Evolutionary conservation across 2,329 filamentous ascomycete species (phyloP).

Genomic region (Exophiala sp.): DNA sequence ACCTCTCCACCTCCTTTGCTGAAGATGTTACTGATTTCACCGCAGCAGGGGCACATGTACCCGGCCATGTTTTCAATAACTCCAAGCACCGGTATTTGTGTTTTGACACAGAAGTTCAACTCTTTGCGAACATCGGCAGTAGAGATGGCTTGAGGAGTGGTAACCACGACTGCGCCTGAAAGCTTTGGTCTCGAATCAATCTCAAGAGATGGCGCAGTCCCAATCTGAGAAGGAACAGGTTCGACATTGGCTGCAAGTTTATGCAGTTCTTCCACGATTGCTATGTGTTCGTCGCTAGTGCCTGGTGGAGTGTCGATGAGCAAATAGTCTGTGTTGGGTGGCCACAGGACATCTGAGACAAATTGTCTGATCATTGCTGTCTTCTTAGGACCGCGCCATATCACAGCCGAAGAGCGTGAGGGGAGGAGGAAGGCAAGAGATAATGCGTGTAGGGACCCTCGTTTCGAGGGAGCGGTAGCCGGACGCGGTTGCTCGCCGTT

Average conservation of each 20-base stretch:
- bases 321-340: constrained; percentile 73
- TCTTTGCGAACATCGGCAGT: constrained; percentile 93
- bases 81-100: constrained; percentile 69
- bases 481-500: background rate
- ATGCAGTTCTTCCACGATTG: constrained; percentile 78
- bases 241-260: constrained; percentile 34
- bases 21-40: constrained; percentile 89
- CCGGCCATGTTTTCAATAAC: constrained; percentile 90
- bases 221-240: constrained; percentile 23
- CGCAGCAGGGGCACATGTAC: constrained; percentile 54
- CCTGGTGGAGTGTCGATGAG: constrained; percentile 94
- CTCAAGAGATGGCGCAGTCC: constrained; percentile 26
- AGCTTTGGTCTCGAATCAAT: constrained; percentile 52
- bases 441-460: constrained; percentile 61
- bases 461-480: background rate
- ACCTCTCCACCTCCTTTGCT: constrained; percentile 80
- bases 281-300: constrained; percentile 95
- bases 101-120: constrained; percentile 87
- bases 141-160: constrained; percentile 88
- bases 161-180: constrained; percentile 86
- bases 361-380: constrained; percentile 99
- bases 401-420: constrained; percentile 79
- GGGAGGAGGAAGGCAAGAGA: constrained; percentile 86
- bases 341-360: constrained; percentile 84
- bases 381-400: constrained; percentile 97